Conservation (phyloP, 2,329 filamentous ascomycete species). For the Microdochium paspali region DNA sequence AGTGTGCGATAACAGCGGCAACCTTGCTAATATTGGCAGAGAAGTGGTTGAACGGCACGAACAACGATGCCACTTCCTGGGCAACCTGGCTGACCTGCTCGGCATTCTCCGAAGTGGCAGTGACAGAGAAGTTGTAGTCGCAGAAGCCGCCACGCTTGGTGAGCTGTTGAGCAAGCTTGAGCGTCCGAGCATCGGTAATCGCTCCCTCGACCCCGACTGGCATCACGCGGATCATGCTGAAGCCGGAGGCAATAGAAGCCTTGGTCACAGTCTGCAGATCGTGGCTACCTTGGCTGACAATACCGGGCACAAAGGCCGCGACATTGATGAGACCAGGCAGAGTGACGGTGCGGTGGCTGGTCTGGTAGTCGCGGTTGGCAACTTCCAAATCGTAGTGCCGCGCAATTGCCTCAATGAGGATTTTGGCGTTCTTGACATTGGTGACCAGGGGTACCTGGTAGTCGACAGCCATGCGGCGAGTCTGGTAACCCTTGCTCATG, state of each 20-base stretch:
- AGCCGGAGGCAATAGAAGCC: conserved; percentile 65
- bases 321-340: conserved; percentile 71
- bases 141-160: conserved; percentile 59
- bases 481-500: conserved; percentile 96
- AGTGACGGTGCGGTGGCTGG: conserved; percentile 68
- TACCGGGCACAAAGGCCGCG: conserved; percentile 69
- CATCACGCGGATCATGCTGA: conserved; percentile 74
- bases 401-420: conserved; percentile 87
- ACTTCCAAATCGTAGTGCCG: conserved; percentile 82
- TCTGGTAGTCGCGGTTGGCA: conserved; percentile 79
- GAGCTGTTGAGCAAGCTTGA: conserved; percentile 65
- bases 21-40: conserved; percentile 80
- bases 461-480: conserved; percentile 94
- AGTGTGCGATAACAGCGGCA: conserved; percentile 68
- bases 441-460: conserved; percentile 94
- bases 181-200: conserved; percentile 61
- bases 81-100: conserved; percentile 66
- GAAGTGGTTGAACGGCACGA: conserved; percentile 75
- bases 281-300: conserved; percentile 52
- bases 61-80: conserved; percentile 67
- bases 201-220: conserved; percentile 64
- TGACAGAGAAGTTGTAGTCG: conserved; percentile 74
- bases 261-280: conserved; percentile 64
- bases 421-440: conserved; percentile 98
- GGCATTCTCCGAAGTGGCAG: conserved; percentile 63